Conservation (phyloP, 2,329 filamentous ascomycete species). For the Zopfia rhizophila region DNA sequence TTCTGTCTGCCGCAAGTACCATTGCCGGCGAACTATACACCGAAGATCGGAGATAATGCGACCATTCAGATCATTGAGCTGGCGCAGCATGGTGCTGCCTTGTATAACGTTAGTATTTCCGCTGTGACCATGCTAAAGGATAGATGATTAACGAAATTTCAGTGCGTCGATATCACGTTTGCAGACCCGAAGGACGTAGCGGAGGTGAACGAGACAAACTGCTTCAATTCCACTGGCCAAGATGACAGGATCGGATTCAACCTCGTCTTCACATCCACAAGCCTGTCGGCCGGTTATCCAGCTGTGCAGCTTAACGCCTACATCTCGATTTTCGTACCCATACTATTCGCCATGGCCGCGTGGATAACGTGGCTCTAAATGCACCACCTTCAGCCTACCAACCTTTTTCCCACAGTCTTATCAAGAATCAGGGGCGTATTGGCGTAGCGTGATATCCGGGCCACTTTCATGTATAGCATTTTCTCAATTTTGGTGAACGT, state of each 20-base stretch:
- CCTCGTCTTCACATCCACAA: conserved; percentile 73
- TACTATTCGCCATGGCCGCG: conserved; percentile 37
- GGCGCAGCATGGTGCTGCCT: conserved; percentile 82
- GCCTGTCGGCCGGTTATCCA: conserved; percentile 40
- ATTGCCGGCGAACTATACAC: conserved; percentile 75
- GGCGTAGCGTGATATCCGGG: conserved; percentile 39
- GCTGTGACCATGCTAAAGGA: not conserved
- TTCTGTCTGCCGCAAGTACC: conserved; percentile 92
- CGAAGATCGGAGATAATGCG: conserved; percentile 84
- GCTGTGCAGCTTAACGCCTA: conserved; percentile 37
- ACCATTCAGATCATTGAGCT: conserved; percentile 90
- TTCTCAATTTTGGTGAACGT: too few relatives aligned
- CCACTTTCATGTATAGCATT: too few relatives aligned
- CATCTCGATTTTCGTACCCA: conserved; percentile 38
- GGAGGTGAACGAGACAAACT: conserved; percentile 82
- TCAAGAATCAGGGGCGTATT: conserved; percentile 19
- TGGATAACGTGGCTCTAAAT: conserved; percentile 40
- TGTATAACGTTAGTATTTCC: conserved; percentile 75
- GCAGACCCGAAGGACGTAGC: conserved; percentile 80
- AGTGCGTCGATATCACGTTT: conserved; percentile 97
- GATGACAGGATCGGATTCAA: conserved; percentile 73
- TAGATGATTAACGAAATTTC: conserved; percentile 1
- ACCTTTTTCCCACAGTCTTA: not conserved
- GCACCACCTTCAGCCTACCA: not conserved
- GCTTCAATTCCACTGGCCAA: conserved; percentile 78